These are phyloP conservation scores for Amauroascus niger DNA, from an alignment of 2,329 filamentous ascomycete species.

Conservation along the genomic window DNA sequence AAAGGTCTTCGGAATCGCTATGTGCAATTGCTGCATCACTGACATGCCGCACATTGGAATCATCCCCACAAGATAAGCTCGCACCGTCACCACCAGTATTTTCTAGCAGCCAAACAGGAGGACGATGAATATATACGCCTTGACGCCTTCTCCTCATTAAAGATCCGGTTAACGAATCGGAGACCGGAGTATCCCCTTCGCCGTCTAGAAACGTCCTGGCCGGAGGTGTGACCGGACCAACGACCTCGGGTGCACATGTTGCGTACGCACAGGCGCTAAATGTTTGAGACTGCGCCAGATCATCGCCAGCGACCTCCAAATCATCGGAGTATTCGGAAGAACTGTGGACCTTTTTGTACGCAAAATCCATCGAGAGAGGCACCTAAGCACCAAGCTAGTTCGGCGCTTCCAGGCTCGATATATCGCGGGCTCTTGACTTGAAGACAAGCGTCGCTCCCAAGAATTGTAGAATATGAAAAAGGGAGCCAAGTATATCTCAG, in stretches of 20 bases:
- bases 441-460: neutral
- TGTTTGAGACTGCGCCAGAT: neutral
- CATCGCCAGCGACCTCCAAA: neutral
- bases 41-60: neutral
- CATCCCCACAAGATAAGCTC: neutral
- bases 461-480: neutral
- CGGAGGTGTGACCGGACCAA: neutral
- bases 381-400: neutral
- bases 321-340: neutral
- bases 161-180: constrained; percentile 19
- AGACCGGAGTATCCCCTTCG: constrained; percentile 15
- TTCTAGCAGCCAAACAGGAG: constrained; percentile 22
- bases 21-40: neutral
- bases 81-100: neutral
- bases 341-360: neutral
- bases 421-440: neutral
- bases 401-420: neutral
- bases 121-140: constrained; percentile 27
- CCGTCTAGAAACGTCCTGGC: constrained; percentile 12
- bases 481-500: neutral
- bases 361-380: neutral
- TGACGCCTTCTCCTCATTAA: constrained; percentile 23
- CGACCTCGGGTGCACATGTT: neutral
- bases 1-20: neutral
- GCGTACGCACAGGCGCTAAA: neutral